Conservation (phyloP, 1,284 basidiomycete species). For the Coniophora puteana region DNA sequence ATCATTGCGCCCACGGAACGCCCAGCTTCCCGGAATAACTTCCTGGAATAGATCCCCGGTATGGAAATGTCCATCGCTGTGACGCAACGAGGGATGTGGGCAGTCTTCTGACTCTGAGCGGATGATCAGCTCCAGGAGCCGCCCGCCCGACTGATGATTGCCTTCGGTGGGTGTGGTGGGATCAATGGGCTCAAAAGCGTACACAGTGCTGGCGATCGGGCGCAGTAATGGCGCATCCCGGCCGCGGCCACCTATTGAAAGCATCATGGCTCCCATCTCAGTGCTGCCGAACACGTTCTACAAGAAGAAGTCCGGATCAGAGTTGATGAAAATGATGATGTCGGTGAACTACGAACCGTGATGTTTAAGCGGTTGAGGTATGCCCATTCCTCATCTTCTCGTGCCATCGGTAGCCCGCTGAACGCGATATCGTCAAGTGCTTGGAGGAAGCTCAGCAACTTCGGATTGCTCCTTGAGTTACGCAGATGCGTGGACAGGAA, state of each 20-base stretch:
- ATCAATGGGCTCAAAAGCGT: constrained; percentile 54
- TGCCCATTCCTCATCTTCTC: constrained; percentile 66
- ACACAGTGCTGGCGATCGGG: constrained; percentile 53
- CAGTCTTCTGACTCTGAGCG: constrained; percentile 61
- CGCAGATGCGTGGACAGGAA: constrained; percentile 62
- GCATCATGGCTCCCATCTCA: constrained; percentile 63
- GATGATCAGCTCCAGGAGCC: constrained; percentile 62
- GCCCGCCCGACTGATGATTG: constrained; percentile 47
- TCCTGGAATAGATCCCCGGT: constrained; percentile 73
- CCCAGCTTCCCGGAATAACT: constrained; percentile 47
- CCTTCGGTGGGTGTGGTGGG: constrained; percentile 32
- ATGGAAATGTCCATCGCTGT: constrained; percentile 62
- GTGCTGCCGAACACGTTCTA: constrained; percentile 72
- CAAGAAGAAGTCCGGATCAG: constrained; percentile 9
- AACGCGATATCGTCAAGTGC: constrained; percentile 58
- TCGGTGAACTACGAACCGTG: constrained; percentile 35
- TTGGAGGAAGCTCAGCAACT: constrained; percentile 52
- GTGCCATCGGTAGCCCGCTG: constrained; percentile 54
- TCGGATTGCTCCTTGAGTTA: constrained; percentile 55
- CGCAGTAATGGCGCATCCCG: constrained; percentile 43
- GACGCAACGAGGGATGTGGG: constrained; percentile 54
- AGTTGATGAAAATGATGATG: constrained; percentile 11
- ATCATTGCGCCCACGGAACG: constrained; percentile 66
- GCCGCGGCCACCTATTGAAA: constrained; percentile 45
- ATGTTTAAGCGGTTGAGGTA: constrained; percentile 53